phyloP scores from a whole-genome alignment of 495 filamentous ascomycete species.

The Massariosphaeria phaeospora region DNA sequence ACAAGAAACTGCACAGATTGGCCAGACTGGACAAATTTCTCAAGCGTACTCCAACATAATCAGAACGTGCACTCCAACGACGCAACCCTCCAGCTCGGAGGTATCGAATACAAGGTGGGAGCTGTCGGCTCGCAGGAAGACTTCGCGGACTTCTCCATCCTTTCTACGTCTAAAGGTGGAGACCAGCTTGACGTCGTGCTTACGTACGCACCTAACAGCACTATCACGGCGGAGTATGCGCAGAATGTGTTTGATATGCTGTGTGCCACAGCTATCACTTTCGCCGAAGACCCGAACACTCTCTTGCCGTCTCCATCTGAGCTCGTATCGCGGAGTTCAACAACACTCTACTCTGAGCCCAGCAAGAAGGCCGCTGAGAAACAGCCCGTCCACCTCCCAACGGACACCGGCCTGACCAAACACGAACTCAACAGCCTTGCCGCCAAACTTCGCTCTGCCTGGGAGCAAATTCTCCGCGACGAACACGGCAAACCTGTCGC shows the following conservation, averaged over 20 bases:
- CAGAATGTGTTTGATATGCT: conserved; percentile 48
- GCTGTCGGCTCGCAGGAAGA: conserved; percentile 50
- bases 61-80: conserved; percentile 27
- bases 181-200: conserved; percentile 45
- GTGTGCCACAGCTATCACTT: conserved; percentile 45
- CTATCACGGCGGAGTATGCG: conserved; percentile 43
- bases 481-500: conserved; percentile 26
- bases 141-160: conserved; percentile 49
- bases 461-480: conserved; percentile 49
- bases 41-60: conserved; percentile 29
- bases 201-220: conserved; percentile 46
- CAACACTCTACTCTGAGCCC: conserved; percentile 31
- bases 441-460: conserved; percentile 46
- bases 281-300: conserved; percentile 45
- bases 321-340: conserved; percentile 35
- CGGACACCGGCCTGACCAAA: conserved; percentile 38
- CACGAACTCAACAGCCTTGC: conserved; percentile 48
- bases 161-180: conserved; percentile 45
- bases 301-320: conserved; percentile 44
- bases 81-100: conserved; percentile 36
- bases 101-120: conserved; percentile 48
- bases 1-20: conserved; percentile 38
- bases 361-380: conserved; percentile 28
- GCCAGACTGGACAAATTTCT: conserved; percentile 33
- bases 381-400: conserved; percentile 2